These are phyloP conservation scores for Aspergillus sp. DNA, from an alignment of 2,329 filamentous ascomycete species.

Conservation along the genomic window DNA sequence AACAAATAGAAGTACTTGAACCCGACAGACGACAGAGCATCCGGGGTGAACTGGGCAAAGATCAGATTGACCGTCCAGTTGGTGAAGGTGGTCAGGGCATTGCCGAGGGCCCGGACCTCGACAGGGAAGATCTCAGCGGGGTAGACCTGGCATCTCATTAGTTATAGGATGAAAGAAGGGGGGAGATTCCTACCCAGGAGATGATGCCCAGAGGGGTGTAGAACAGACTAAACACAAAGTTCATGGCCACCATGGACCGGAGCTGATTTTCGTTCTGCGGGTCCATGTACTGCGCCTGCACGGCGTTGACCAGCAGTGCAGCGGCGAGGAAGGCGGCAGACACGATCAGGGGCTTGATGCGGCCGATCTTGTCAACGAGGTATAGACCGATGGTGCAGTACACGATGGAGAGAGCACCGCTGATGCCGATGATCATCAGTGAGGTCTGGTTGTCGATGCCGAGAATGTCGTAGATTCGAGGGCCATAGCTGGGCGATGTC, in stretches of 20 bases:
- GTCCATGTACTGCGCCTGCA: constrained; percentile 37
- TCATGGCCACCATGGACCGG: constrained; percentile 46
- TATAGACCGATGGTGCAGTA: constrained; percentile 47
- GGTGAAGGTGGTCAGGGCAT: constrained; percentile 41
- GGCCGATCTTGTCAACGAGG: constrained; percentile 46
- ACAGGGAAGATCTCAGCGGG: constrained; percentile 47
- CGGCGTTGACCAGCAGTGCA: constrained; percentile 39
- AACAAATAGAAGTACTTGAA: constrained; percentile 51
- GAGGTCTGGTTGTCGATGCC: constrained; percentile 46
- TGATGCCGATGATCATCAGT: constrained; percentile 52
- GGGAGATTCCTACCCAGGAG: constrained; percentile 30
- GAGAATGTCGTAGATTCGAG: constrained; percentile 44
- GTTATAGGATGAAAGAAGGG: neutral
- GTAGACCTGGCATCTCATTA: constrained; percentile 23
- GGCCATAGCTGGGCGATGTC: constrained; percentile 27
- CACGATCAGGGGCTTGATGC: constrained; percentile 47
- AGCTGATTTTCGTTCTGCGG: constrained; percentile 34
- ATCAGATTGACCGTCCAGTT: constrained; percentile 49
- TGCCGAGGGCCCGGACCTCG: constrained; percentile 39
- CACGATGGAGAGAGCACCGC: constrained; percentile 47
- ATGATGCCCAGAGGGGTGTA: constrained; percentile 45
- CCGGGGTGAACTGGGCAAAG: constrained; percentile 50
- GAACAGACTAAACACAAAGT: constrained; percentile 46
- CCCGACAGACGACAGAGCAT: constrained; percentile 39
- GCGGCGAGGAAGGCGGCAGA: constrained; percentile 41